Evolutionary conservation across 2,329 filamentous ascomycete genomes (phyloP), one percentile per base, ranked within the genome.

Genomic region (Phialocephala sp.): DNA sequence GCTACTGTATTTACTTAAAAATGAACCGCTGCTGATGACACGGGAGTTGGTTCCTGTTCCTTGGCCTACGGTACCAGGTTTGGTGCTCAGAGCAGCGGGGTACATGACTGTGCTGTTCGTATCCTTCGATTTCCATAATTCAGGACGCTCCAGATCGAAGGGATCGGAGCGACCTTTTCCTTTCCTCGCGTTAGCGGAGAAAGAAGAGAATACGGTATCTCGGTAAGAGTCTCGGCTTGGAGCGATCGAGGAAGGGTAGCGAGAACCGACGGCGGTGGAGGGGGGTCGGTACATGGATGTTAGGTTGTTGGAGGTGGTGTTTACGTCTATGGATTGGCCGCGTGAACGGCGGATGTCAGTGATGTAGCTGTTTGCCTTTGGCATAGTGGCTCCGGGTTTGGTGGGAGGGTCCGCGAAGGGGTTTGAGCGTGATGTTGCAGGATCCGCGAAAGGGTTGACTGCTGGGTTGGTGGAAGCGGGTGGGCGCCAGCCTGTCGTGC

Each of bases 161-260:
- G 86, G 87, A 69, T 89, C 87, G 1, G 86, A 88, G 54, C 86
- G 84, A 74, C 87, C 86, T 72, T 86, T 87, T 71, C 83, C 84
- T 63, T 83, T 81, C 18, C 79, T 77, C 6, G 78, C 80, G 54
- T 79, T 80, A 54, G 82, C 79, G 0, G 73, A 73, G 59, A 71
- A 70, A 41, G 72, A 69, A 0, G 79, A 79, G 70, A 82, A 81
- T 60, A 80, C 67, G 18, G 80, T 80, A 59, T 77, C 78, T 69
- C 72, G 72, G 68, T 76, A 77, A 68, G 68, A 75, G 64, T 76
- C 74, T 60, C 74, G 55, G 74, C 72, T 63, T 65, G 74, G 60
- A 68, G 70, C 72, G 18, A 75, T 68, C 8, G 67, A 71, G 62
- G 68, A 76, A 69, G 70, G 73, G 56, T 73, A 74, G 35, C 72